Base-by-base conservation (phyloP, 257 asterid genomes). In the Capsicum pubescens region DNA sequence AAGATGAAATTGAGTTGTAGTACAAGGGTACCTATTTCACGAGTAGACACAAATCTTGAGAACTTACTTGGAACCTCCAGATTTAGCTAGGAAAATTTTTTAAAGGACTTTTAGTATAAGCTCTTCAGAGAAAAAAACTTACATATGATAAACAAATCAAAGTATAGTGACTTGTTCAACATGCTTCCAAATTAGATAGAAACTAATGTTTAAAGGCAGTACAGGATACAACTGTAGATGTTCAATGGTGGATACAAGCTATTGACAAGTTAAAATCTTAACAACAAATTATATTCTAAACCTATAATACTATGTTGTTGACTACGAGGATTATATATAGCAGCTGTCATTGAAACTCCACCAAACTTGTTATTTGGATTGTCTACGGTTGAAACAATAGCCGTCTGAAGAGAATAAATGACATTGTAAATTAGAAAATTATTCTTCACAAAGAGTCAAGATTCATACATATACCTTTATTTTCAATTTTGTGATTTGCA, bases 241-340 rank as follows among this genome's bases (percentile, higher is more conserved):
- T 14, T 76, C 19, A 13, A 26, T 52, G 26, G 8, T 52, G 26
- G 63, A 76, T 2, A 35, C 42, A 76, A 52, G 81, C 81, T 52
- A 52, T 14, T 76, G 63, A 76, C 8, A 12, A 76, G 81, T 76
- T 54, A 76, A 76, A 76, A 15, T 26, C 64, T 8, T 70, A 58
- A 72, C 64, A 54, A 66, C 85, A 59, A 89, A 69, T 32, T 82
- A 63, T 44, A 84, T 26, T 26, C 32, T 26, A 26, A 26, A 26
- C 89, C 82, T 89, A 95, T 98, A 88, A 92, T 80, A 72, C 94
- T 95, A 90, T 92, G 90, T 84, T 95, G 99, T 42, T 69, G 55
- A 42, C 55, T 44, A 42, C 14, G 55, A 44, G 78, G 78, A 69
- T 69, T 69, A 39, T 69, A 69, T 42, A 42, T 44, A 69, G 15